Base-by-base conservation (phyloP, 441 rosid species). In the Manihot esculenta region DNA sequence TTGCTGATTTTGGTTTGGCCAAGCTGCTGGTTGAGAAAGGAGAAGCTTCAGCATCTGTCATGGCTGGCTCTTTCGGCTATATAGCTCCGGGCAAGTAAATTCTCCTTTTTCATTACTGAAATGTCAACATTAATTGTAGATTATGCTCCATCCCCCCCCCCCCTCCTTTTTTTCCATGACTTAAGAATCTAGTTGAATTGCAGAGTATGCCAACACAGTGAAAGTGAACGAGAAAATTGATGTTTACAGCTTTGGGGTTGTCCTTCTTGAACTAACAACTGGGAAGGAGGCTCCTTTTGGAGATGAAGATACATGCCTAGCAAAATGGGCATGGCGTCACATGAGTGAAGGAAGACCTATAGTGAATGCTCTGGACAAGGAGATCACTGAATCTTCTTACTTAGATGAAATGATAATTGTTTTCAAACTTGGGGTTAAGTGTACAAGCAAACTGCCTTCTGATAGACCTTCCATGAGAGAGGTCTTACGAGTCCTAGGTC, bases 1-100 rank as follows among this genome's bases (percentile, higher is more conserved):
- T 89, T 48, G 93, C 99, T 0, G 99, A 92, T 83, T 94, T 94
- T 33, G 99, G 99, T 44, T 81, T 94, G 53, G 97, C 97, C 7
- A 92, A 81, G 81, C 60, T 86, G 73, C 54, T 88, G 82, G 65
- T 69, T 26, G 86, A 85, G 79, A 84, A 79, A 7, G 88, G 86
- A 23, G 82, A 82, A 64, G 90, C 81, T 56, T 80, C 88, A 3
- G 82, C 88, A 83, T 94, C 99, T 2, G 75, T 82, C 23, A 85
- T 94, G 23, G 93, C 92, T 1, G 99, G 99, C 66, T 88, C 99
- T 18, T 86, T 86, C 42, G 97, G 97, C 21, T 92, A 94, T 79
- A 77, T 90, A 14, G 97, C 97, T 69, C 99, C 97, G 54, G 97
- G 97, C 87, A 81, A 78, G 42, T 44, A 7, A 7, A 35, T 35